A percentile compares a stretch with the other conserved stretches of the same genome.
phyloP scores from a whole-genome alignment of 2,329 filamentous ascomycete genomes.

The Metarhizium robertsii region DNA sequence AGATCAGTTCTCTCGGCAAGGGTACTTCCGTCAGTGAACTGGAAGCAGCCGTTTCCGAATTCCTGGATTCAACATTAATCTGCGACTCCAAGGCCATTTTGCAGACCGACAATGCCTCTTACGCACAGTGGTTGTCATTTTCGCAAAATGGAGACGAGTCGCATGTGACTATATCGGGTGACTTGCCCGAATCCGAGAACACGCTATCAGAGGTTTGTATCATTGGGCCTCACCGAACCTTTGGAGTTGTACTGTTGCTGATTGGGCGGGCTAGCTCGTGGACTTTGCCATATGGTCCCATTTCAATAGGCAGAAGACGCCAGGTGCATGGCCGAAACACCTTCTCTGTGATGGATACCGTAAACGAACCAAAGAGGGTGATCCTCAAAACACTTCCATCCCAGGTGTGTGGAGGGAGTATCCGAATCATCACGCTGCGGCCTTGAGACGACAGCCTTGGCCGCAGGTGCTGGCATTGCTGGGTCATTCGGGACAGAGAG shows the following conservation, averaged over 20 bases:
- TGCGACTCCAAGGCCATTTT: constrained; percentile 32
- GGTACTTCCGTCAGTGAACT: constrained; percentile 15
- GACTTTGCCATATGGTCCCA: constrained; percentile 71
- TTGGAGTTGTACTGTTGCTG: not conserved
- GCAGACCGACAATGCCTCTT: constrained; percentile 28
- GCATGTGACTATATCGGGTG: constrained; percentile 41
- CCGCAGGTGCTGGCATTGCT: constrained; percentile 63
- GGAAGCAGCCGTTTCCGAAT: constrained; percentile 35
- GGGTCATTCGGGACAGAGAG: constrained; percentile 63
- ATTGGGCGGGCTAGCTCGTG: constrained; percentile 48
- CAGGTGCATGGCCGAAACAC: constrained; percentile 51
- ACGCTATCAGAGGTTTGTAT: constrained; percentile 53
- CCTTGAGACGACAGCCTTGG: constrained; percentile 66
- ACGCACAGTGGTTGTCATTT: constrained; percentile 49
- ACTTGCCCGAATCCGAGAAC: constrained; percentile 32
- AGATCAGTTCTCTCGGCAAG: constrained; percentile 38
- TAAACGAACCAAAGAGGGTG: constrained; percentile 27
- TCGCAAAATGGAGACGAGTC: constrained; percentile 55
- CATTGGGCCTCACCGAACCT: constrained; percentile 1
- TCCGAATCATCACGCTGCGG: constrained; percentile 60
- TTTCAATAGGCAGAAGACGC: constrained; percentile 49
- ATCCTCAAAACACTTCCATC: constrained; percentile 34
- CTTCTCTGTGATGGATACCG: constrained; percentile 78
- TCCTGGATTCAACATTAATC: constrained; percentile 65
- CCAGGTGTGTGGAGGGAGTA: constrained; percentile 56